These are phyloP conservation scores for Tolypocladium album DNA, from an alignment of 2,329 filamentous ascomycete species.

Conservation along the genomic window DNA sequence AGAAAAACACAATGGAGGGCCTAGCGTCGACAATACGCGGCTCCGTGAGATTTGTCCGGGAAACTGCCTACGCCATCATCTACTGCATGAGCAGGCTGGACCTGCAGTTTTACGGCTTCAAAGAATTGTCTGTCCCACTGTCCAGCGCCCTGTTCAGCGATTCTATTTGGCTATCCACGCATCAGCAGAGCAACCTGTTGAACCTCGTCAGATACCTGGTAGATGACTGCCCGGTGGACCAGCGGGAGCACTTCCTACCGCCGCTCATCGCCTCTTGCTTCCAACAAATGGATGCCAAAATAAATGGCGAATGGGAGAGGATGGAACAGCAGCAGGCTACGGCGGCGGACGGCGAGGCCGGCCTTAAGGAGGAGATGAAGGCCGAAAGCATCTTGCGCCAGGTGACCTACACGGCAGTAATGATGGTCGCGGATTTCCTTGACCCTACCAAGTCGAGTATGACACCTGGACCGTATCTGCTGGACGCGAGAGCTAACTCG, in stretches of 20 bases:
- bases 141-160: constrained; percentile 78
- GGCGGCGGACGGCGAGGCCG: constrained; percentile 60
- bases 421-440: constrained; percentile 82
- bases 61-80: constrained; percentile 88
- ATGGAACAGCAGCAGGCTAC: constrained; percentile 54
- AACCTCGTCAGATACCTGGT: constrained; percentile 83
- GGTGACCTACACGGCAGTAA: constrained; percentile 82
- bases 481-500: background rate
- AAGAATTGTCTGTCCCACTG: constrained; percentile 70
- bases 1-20: constrained; percentile 82
- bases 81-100: constrained; percentile 87
- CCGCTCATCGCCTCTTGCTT: constrained; percentile 76
- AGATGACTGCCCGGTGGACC: constrained; percentile 77
- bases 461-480: constrained; percentile 10
- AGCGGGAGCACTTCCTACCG: constrained; percentile 71
- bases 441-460: constrained; percentile 61
- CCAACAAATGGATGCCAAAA: constrained; percentile 75
- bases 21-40: constrained; percentile 89
- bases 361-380: constrained; percentile 91
- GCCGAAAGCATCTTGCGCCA: constrained; percentile 90
- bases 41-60: constrained; percentile 77
- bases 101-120: constrained; percentile 81
- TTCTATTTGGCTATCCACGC: constrained; percentile 72
- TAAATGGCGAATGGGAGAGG: constrained; percentile 75
- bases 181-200: constrained; percentile 88